phyloP scores from a whole-genome alignment of 495 filamentous ascomycete genomes.

The Penicillium turbatum region DNA sequence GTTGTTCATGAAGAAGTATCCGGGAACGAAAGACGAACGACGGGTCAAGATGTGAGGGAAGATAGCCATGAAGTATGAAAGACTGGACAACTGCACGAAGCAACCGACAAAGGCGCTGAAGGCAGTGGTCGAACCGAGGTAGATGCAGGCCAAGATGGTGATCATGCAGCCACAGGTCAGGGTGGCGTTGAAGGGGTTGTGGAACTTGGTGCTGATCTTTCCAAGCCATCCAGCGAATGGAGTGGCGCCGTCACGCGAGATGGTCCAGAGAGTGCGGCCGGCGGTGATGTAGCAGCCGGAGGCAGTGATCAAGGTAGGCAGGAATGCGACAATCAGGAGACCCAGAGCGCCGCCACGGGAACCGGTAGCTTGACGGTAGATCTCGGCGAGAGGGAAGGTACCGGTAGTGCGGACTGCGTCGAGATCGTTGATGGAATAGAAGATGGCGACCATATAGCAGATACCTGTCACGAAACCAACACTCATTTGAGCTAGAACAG shows the following conservation, averaged over 20 bases:
- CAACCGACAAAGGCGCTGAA: slow-evolving; percentile 74
- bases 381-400: slow-evolving; percentile 69
- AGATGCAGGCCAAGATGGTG: slow-evolving; percentile 69
- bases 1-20: slow-evolving; percentile 65
- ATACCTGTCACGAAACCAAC: slow-evolving; percentile 49
- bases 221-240: slow-evolving; percentile 41
- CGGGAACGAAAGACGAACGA: slow-evolving; percentile 58
- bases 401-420: slow-evolving; percentile 38
- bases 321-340: slow-evolving; percentile 61
- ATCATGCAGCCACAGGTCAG: slow-evolving; percentile 55
- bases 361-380: slow-evolving; percentile 76
- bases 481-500: slow-evolving; percentile 46
- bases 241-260: slow-evolving; percentile 65
- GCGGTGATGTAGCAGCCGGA: slow-evolving; percentile 70
- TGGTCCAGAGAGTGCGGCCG: slow-evolving; percentile 81
- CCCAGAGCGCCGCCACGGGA: slow-evolving; percentile 54
- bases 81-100: slow-evolving; percentile 63
- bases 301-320: slow-evolving; percentile 57
- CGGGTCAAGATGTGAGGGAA: slow-evolving; percentile 65
- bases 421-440: slow-evolving; percentile 48
- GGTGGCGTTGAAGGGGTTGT: slow-evolving; percentile 66
- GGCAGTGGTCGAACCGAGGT: slow-evolving; percentile 65
- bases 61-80: slow-evolving; percentile 74
- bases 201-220: slow-evolving; percentile 40
- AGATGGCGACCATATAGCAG: slow-evolving; percentile 49